Evolutionary conservation across 2,329 filamentous ascomycete genomes (phyloP).

Genomic region (Drechmeria coniospora): DNA sequence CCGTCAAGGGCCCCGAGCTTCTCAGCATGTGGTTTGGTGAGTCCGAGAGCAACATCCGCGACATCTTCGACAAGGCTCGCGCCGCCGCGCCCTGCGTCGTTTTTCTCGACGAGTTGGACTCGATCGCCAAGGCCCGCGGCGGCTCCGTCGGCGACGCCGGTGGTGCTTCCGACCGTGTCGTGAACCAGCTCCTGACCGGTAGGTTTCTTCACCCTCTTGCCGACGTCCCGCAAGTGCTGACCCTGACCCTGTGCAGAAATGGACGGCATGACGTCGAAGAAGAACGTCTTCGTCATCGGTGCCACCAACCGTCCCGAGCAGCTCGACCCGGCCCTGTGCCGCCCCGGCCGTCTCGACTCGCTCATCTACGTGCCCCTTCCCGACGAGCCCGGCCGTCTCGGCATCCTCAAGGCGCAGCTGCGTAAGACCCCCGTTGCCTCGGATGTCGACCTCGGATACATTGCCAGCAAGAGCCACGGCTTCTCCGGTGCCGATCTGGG

Average conservation of each 20-base stretch:
- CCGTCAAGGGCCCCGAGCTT: slow-evolving; percentile 94
- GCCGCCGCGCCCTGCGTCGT: slow-evolving; percentile 96
- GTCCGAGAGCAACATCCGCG: slow-evolving; percentile 98
- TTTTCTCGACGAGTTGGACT: slow-evolving; percentile 97
- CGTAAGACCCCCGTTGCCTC: slow-evolving; percentile 88
- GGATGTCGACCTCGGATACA: slow-evolving; percentile 81
- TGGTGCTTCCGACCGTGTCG: slow-evolving; percentile 96
- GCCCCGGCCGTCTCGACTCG: slow-evolving; percentile 95
- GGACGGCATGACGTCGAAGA: slow-evolving; percentile 99
- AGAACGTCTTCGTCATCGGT: slow-evolving; percentile 99
- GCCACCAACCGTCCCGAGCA: slow-evolving; percentile 98
- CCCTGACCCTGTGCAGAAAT: slow-evolving; percentile 54
- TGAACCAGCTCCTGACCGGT: slow-evolving; percentile 97
- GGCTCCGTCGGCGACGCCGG: slow-evolving; percentile 92
- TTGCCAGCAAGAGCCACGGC: slow-evolving; percentile 92
- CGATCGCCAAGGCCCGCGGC: slow-evolving; percentile 98
- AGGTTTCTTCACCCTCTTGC: too few relatives aligned
- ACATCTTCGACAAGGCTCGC: slow-evolving; percentile 99
- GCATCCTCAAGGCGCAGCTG: slow-evolving; percentile 89
- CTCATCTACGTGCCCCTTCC: slow-evolving; percentile 96
- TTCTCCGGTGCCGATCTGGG: slow-evolving; percentile 99
- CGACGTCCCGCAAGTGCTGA: slow-evolving; percentile 31
- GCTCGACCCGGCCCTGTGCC: slow-evolving; percentile 93
- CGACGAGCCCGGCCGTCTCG: slow-evolving; percentile 74
- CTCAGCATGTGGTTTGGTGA: slow-evolving; percentile 99